Base-by-base conservation (phyloP, 2,329 filamentous ascomycete species). In the Phoma sp. region DNA sequence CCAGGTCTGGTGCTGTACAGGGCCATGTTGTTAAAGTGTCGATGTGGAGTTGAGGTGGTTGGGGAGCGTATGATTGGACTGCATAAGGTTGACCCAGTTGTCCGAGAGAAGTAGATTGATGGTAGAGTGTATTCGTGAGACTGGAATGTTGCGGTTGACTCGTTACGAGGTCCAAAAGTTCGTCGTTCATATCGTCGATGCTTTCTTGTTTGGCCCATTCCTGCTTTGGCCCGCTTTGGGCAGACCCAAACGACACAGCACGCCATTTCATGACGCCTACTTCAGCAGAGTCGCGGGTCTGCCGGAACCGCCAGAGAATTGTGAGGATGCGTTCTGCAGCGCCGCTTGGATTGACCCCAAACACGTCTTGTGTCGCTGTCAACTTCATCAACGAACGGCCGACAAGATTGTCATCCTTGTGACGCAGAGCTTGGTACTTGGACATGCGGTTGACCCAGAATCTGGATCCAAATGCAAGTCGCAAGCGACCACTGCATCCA, bases 401-500 rank as follows among this genome's bases (percentile, higher is more conserved):
- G 1, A 78, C 74, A 15, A 57, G 47, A 10, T 67, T 63, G 40
- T 67, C 65, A 27, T 64, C 58, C 43, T 58, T 60, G 19, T 60
- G 61, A 25, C 65, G 57, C 17, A 60, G 25, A 9, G 38, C 58
- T n/a, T 62, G 58, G 9, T 77, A 64, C 8, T 62, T 60, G 2
- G 58, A 65, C 57, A 80, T 70, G 31, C 69, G 70, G 12, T 64
- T 64, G 1, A 75, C 78, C 78, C 78, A 81, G 55, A 80, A 81
- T 2, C 61, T 67, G 43, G 76, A 78, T 2, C 77, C 76, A 45
- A 81, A 81, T 1, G 61, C 62, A 8, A 76, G 63, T 61, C 63
- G 58, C 52, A 74, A 46, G 38, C 67, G 40, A 52, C 70, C 59
- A 51, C 52, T 55, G 2, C 52, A 48, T n/a, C 61, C 57, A 17